Evolutionary conservation across 305 asterid genomes (phyloP).

Genomic region (Solanum aculeatissimum): DNA sequence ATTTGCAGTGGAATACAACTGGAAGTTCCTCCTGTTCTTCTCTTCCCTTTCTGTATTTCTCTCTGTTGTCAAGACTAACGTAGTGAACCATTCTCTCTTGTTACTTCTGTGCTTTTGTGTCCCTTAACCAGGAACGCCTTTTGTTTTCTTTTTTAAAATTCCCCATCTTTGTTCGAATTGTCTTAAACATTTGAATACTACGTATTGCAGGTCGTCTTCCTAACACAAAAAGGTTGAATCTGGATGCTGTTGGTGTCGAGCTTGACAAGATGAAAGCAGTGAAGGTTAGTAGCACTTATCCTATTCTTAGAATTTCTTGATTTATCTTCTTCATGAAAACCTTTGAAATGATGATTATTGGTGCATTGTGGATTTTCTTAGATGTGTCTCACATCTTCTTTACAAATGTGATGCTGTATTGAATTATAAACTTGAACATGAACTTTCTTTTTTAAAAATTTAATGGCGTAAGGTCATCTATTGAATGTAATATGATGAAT

Average conservation of each 20-base stretch:
- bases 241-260: constrained; percentile 77
- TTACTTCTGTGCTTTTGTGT: not conserved
- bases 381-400: not conserved
- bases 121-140: not conserved
- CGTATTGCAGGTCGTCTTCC: constrained; percentile 73
- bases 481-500: not conserved
- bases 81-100: not conserved
- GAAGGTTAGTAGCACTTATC: constrained; percentile 36
- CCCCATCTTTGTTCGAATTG: not conserved
- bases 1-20: not conserved
- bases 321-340: not conserved
- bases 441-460: not conserved
- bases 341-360: not conserved
- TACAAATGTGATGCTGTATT: not conserved
- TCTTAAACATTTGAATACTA: not conserved
- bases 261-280: constrained; percentile 67
- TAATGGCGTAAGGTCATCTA: not conserved
- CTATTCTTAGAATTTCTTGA: not conserved
- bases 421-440: not conserved
- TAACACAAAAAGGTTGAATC: constrained; percentile 81
- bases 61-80: not conserved
- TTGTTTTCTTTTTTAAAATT: not conserved
- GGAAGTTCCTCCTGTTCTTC: not conserved
- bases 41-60: not conserved
- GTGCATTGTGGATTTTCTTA: not conserved